Conservation (phyloP, 2,329 filamentous ascomycete species). For the Nectriaceae sp. region DNA sequence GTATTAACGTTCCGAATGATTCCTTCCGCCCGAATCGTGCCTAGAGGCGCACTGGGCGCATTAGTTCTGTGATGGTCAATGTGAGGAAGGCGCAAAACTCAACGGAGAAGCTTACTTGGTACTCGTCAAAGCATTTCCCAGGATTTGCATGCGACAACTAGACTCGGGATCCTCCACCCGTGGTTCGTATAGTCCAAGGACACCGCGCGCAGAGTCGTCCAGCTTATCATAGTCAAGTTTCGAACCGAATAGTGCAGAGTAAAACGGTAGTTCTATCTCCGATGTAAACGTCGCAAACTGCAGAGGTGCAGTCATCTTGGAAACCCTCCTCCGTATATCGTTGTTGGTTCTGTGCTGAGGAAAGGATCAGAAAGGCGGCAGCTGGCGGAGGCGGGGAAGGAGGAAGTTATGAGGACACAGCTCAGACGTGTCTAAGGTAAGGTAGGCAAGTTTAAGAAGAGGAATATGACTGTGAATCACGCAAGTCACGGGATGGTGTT, state of each 20-base stretch:
- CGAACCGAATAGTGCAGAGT: constrained; percentile 83
- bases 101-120: constrained; percentile 65
- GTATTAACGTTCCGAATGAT: constrained; percentile 97
- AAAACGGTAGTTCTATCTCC: constrained; percentile 94
- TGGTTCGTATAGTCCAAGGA: constrained; percentile 88
- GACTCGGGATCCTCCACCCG: constrained; percentile 71
- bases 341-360: background rate
- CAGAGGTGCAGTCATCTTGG: constrained; percentile 52
- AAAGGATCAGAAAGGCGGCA: background rate
- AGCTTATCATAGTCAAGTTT: constrained; percentile 98
- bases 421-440: background rate
- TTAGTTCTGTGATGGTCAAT: constrained; percentile 31
- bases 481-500: background rate
- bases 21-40: constrained; percentile 82
- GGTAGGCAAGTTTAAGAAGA: background rate
- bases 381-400: background rate
- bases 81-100: constrained; percentile 17
- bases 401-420: background rate
- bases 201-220: constrained; percentile 84
- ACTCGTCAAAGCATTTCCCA: constrained; percentile 81
- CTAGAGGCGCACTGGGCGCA: constrained; percentile 61
- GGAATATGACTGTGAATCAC: background rate
- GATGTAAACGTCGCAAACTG: constrained; percentile 89
- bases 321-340: background rate
- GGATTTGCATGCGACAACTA: constrained; percentile 87